A percentile compares a stretch with the other conserved stretches of the same genome.
These are phyloP conservation scores for Sergeia podlipaevii DNA, from an alignment of 208 protist species.

Conservation along the genomic window DNA sequence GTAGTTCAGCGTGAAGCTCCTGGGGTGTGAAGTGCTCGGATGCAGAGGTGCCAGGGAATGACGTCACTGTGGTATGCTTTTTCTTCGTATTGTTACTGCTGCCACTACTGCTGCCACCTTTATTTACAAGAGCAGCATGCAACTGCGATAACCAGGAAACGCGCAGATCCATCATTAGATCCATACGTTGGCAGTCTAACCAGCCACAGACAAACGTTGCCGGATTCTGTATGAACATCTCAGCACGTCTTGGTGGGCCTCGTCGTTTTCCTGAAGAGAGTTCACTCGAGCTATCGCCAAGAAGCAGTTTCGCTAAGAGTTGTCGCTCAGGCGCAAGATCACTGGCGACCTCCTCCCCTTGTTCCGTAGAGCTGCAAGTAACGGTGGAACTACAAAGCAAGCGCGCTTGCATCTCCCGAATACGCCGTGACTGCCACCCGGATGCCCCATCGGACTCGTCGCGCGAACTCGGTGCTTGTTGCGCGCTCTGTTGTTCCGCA, in stretches of 20 bases:
- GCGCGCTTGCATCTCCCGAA: no score
- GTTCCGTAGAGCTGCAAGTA: no score
- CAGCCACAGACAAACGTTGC: slow-evolving; percentile 57
- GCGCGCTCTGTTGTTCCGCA: background rate
- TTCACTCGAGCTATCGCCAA: background rate
- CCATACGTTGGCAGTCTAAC: slow-evolving; percentile 44
- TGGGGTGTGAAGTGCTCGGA: background rate
- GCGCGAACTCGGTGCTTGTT: slow-evolving; percentile 8
- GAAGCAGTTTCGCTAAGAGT: background rate
- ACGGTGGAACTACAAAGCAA: no score
- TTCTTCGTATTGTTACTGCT: background rate
- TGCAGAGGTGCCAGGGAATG: slow-evolving; percentile 1
- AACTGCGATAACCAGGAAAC: slow-evolving; percentile 38
- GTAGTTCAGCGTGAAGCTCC: no score
- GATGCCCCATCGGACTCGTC: no score
- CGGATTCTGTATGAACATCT: slow-evolving; percentile 73
- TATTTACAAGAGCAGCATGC: slow-evolving; percentile 14
- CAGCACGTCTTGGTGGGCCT: background rate
- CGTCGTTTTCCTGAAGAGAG: background rate
- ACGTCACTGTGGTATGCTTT: background rate
- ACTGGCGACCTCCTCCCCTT: background rate
- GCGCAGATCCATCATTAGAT: slow-evolving; percentile 53
- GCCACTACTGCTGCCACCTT: background rate
- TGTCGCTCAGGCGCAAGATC: background rate
- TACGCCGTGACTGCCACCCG: no score